Conservation (phyloP, 2,329 filamentous ascomycete species). For the Colletotrichum coccodes region DNA sequence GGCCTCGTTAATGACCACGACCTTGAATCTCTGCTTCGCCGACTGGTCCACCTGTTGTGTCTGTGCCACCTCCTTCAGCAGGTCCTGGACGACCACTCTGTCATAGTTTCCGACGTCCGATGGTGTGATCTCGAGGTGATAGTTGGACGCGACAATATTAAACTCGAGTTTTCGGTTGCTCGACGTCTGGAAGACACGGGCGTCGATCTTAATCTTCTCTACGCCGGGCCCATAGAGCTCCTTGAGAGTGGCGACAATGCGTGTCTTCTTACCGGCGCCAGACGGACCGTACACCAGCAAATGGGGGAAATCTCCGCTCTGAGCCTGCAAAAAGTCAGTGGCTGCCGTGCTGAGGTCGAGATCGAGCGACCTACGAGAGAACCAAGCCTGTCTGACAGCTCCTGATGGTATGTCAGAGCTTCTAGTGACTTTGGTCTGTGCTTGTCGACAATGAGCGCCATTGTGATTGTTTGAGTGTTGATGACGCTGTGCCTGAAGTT, state of each 20-base stretch:
- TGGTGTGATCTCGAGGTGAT: constrained; percentile 98
- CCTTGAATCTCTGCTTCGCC: constrained; percentile 94
- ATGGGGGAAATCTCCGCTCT: constrained; percentile 97
- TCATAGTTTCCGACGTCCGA: constrained; percentile 98
- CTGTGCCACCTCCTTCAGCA: constrained; percentile 97
- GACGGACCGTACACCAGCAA: constrained; percentile 97
- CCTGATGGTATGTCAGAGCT: constrained; percentile 84
- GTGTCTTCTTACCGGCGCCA: constrained; percentile 96
- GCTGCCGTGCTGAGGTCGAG: neutral
- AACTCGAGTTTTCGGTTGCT: constrained; percentile 98
- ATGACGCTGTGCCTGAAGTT: constrained; percentile 9
- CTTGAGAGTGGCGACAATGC: constrained; percentile 93
- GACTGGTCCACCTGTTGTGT: constrained; percentile 97
- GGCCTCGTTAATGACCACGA: constrained; percentile 98
- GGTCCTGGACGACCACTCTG: constrained; percentile 92
- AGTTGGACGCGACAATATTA: constrained; percentile 97
- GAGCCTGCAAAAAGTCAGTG: constrained; percentile 69
- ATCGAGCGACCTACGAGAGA: constrained; percentile 74
- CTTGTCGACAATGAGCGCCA: constrained; percentile 79
- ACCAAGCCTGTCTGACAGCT: constrained; percentile 86
- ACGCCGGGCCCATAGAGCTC: constrained; percentile 95
- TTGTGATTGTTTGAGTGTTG: constrained; percentile 44
- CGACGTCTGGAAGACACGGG: constrained; percentile 93
- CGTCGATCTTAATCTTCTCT: constrained; percentile 99
- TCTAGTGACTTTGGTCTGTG: constrained; percentile 80